Conservation (phyloP, 257 asterid genomes). For the Salvia hispanica region DNA sequence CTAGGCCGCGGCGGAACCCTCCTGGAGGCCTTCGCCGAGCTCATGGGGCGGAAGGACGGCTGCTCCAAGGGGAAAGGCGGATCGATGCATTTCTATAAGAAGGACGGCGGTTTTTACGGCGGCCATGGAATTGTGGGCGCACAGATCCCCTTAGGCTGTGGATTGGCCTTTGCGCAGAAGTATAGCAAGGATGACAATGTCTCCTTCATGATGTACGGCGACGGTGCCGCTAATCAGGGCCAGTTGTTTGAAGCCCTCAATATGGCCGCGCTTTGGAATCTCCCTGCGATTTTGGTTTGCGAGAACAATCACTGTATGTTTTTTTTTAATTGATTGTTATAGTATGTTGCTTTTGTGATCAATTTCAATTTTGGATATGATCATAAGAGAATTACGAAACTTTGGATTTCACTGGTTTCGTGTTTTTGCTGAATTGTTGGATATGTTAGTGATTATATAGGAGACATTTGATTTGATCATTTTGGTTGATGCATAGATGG, state of each 20-base stretch:
- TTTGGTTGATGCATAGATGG: constrained; percentile 59
- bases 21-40: constrained; percentile 64
- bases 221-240: constrained; percentile 98
- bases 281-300: constrained; percentile 92
- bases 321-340: background rate
- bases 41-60: constrained; percentile 91
- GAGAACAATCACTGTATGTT: constrained; percentile 88
- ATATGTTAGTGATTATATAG: background rate
- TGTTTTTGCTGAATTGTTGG: background rate
- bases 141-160: constrained; percentile 84
- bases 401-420: background rate
- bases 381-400: background rate
- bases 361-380: background rate
- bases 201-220: constrained; percentile 80
- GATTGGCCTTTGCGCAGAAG: constrained; percentile 93
- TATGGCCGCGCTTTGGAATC: constrained; percentile 96
- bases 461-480: constrained; percentile 16
- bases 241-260: constrained; percentile 93
- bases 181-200: constrained; percentile 78
- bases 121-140: constrained; percentile 99
- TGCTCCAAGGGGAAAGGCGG: constrained; percentile 96
- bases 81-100: constrained; percentile 94
- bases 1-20: constrained; percentile 85
- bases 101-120: constrained; percentile 80
- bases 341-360: no score